Percentiles rank a stretch among this genome's conserved stretches.
These are phyloP conservation scores for Mycena polygramma DNA, from an alignment of 768 basidiomycete genomes.

Conservation along the genomic window DNA sequence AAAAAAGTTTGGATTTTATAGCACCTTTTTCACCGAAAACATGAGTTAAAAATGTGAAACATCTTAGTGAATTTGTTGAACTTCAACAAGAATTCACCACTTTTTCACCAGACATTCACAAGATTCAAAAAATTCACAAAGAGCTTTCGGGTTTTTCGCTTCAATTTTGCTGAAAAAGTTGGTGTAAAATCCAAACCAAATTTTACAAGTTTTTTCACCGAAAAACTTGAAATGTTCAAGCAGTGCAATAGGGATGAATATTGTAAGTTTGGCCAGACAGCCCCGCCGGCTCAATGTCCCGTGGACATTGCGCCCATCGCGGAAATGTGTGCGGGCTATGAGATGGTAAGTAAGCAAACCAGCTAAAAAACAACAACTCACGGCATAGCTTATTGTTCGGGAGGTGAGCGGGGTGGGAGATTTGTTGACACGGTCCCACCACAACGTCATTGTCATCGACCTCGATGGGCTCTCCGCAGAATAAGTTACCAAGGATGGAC, in stretches of 20 bases:
- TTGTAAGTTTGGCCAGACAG: constrained; percentile 2
- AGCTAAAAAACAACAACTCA: background rate
- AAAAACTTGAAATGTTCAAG: no score
- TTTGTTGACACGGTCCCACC: background rate
- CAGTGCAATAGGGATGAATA: constrained; percentile 14
- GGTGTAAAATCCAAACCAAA: no score
- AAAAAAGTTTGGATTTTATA: no score
- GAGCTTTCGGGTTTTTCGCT: no score
- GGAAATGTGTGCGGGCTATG: constrained; percentile 18
- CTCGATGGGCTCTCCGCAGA: background rate
- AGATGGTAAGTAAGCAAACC: background rate
- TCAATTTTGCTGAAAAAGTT: no score
- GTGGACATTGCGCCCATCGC: background rate
- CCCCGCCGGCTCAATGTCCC: background rate
- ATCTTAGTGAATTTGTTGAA: no score
- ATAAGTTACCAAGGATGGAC: background rate
- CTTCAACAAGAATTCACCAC: no score
- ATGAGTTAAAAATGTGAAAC: no score
- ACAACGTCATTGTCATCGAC: constrained; percentile 15
- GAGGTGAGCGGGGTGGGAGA: constrained; percentile 4
- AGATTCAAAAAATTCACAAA: no score
- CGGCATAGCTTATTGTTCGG: constrained; percentile 2
- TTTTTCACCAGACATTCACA: no score
- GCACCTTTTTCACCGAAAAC: no score
- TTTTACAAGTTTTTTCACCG: no score